A percentile compares a stretch with the other conserved stretches of the same genome.
Evolutionary conservation across 768 basidiomycete genomes (phyloP).

Genomic region (Mycena indigotica): DNA sequence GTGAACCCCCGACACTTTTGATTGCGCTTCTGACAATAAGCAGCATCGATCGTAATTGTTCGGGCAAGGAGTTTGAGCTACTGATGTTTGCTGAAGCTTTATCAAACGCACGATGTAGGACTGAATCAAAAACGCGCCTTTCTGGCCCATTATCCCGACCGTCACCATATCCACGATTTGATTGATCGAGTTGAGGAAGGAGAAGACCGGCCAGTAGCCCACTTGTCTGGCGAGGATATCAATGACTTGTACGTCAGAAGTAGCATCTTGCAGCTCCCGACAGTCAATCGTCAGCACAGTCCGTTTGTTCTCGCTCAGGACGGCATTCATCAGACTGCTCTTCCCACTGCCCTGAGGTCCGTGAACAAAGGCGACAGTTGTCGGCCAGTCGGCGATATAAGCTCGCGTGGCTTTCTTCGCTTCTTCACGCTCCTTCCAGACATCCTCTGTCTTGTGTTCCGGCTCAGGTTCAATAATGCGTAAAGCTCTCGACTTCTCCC

Average conservation of each 20-base stretch:
- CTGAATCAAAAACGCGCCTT: conserved; percentile 33
- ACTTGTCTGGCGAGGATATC: conserved; percentile 75
- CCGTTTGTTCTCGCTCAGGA: conserved; percentile 58
- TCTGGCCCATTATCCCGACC: conserved; percentile 94
- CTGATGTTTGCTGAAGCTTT: conserved; percentile 66
- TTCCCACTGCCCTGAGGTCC: conserved; percentile 88
- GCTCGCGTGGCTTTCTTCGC: conserved; percentile 67
- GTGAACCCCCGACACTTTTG: conserved; percentile 57
- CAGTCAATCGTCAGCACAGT: conserved; percentile 84
- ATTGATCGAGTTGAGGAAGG: conserved; percentile 77
- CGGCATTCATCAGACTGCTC: conserved; percentile 53
- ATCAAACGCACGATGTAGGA: background rate
- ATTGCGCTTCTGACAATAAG: conserved; percentile 76
- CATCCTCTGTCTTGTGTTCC: conserved; percentile 35
- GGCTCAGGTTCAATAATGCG: conserved; percentile 35
- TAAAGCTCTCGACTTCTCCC: conserved; percentile 59
- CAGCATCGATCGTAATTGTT: conserved; percentile 85
- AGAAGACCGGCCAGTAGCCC: conserved; percentile 89
- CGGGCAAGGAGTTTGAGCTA: conserved; percentile 58
- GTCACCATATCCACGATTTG: conserved; percentile 89
- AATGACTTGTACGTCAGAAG: conserved; percentile 70
- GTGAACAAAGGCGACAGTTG: conserved; percentile 75
- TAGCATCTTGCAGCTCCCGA: conserved; percentile 65
- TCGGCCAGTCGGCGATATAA: conserved; percentile 79
- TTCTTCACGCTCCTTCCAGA: conserved; percentile 85